Evolutionary conservation across 2,329 filamentous ascomycete species (phyloP), one percentile per base, ranked within the genome.

Genomic region (Botrytis galanthina): DNA sequence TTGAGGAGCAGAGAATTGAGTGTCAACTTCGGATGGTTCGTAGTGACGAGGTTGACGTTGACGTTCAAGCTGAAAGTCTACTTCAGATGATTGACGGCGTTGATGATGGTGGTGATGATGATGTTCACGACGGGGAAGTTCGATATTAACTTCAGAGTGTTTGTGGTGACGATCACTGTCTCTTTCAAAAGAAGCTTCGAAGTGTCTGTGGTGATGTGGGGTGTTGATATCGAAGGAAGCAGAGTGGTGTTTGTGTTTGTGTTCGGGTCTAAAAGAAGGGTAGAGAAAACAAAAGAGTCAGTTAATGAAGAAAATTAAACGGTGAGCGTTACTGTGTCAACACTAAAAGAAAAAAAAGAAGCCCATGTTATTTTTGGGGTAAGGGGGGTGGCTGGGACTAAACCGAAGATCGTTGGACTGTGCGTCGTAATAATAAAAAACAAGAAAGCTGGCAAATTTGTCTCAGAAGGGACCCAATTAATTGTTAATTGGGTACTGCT

Each of bases 211-310:
- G 32, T 74, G 73, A 48, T 75, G 75, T 75, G 78, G 79, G 71
- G 78, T 73, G 78, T 91, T 78, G 80, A 86, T 84, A 81, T 87
- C 86, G 78, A 87, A 82, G 78, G 87, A 85, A 75, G 81, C 82
- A 76, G 85, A 82, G 75, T 83, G 81, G 76, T 82, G 78, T 73
- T 83, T 83, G 77, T 84, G 82, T 75, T 80, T 75, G 73, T 80
- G 77, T 79, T 80, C 80, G 75, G 74, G 70, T 72, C 61, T 72
- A 68, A 68, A 44, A 60, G 70, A 42, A 39, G 64, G 46, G 63
- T 72, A 73, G 64, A 74, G 75, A 74, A 76, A 73, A 75, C 74
- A 39, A 54, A 71, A 74, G 76, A 72, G 78, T 80, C 69, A 64
- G 66, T 72, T 71, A 69, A 71, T 78, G 80, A 72, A 73, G 75